Conservation (phyloP, 2,329 filamentous ascomycete species). For the Monilinia vaccinii-corymbosi region DNA sequence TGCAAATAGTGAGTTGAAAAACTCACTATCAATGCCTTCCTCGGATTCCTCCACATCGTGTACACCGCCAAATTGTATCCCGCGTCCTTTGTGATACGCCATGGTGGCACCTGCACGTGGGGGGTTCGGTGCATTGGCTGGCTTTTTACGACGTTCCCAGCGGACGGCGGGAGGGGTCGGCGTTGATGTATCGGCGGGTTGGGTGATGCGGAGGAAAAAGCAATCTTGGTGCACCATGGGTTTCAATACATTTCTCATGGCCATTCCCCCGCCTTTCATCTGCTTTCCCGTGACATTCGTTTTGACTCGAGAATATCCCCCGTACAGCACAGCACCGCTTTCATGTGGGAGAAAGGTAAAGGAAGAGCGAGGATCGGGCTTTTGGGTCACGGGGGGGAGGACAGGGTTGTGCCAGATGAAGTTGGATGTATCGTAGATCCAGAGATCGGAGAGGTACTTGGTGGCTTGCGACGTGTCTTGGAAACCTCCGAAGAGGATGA, state of each 20-base stretch:
- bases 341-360: constrained; percentile 91
- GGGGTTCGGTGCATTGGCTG: constrained; percentile 79
- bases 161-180: constrained; percentile 63
- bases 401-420: constrained; percentile 76
- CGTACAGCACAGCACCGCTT: constrained; percentile 79
- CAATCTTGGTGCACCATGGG: constrained; percentile 92
- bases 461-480: constrained; percentile 94
- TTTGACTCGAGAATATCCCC: constrained; percentile 90
- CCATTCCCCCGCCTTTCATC: constrained; percentile 46
- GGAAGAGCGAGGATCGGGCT: constrained; percentile 83
- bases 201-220: constrained; percentile 79
- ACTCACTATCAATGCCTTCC: constrained; percentile 93
- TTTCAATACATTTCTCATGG: constrained; percentile 65
- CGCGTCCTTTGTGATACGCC: constrained; percentile 86
- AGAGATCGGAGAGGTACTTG: constrained; percentile 86
- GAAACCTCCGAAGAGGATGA: constrained; percentile 91
- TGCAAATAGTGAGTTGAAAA: constrained; percentile 84
- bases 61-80: constrained; percentile 89
- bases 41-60: constrained; percentile 87
- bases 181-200: constrained; percentile 58
- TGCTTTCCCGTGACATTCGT: constrained; percentile 54
- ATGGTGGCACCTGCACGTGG: constrained; percentile 83
- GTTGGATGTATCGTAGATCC: constrained; percentile 87
- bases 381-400: constrained; percentile 68
- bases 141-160: constrained; percentile 91